Evolutionary conservation across 2,329 filamentous ascomycete species (phyloP).

Genomic region (Colletotrichum australisinense): DNA sequence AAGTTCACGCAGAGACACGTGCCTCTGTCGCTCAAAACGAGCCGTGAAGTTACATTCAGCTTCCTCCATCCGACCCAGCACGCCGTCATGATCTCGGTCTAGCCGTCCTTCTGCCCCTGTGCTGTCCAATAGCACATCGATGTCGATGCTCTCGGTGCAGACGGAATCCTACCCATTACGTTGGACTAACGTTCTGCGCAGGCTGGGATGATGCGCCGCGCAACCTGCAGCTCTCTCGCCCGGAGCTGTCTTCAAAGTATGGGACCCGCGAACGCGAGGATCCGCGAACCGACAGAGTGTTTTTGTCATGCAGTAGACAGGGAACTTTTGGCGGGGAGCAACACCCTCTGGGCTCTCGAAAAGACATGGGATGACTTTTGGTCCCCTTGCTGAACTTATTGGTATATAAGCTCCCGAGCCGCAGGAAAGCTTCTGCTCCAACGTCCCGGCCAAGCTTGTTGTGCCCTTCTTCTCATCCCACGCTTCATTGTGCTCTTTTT

Average conservation of each 20-base stretch:
- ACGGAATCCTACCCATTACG: conserved; percentile 26
- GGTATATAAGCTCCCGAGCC: conserved; percentile 32
- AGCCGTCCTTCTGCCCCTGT: not conserved
- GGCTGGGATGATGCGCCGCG: conserved; percentile 8
- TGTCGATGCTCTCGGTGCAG: conserved; percentile 2
- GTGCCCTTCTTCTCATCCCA: not conserved
- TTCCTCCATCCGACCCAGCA: conserved; percentile 15
- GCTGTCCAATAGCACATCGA: conserved; percentile 17
- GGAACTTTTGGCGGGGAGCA: conserved; percentile 1
- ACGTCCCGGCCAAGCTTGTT: not conserved
- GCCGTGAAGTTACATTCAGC: conserved; percentile 31
- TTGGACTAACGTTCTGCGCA: conserved; percentile 19
- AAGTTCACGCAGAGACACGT: conserved; percentile 23
- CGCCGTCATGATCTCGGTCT: conserved; percentile 28
- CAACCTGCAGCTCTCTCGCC: conserved; percentile 9
- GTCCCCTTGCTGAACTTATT: not conserved
- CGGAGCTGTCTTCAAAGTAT: not conserved
- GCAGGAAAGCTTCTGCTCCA: conserved; percentile 15
- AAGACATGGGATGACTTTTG: conserved; percentile 23
- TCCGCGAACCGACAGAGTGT: conserved; percentile 25
- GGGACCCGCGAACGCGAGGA: conserved; percentile 19
- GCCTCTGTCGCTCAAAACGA: conserved; percentile 22
- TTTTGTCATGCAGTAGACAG: conserved; percentile 17
- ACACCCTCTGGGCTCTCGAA: not conserved
- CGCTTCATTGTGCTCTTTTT: conserved; percentile 20